Evolutionary conservation across 2,329 filamentous ascomycete species (phyloP), one percentile per base, ranked within the genome.

Genomic region (Sphaerostilbella broomeana): DNA sequence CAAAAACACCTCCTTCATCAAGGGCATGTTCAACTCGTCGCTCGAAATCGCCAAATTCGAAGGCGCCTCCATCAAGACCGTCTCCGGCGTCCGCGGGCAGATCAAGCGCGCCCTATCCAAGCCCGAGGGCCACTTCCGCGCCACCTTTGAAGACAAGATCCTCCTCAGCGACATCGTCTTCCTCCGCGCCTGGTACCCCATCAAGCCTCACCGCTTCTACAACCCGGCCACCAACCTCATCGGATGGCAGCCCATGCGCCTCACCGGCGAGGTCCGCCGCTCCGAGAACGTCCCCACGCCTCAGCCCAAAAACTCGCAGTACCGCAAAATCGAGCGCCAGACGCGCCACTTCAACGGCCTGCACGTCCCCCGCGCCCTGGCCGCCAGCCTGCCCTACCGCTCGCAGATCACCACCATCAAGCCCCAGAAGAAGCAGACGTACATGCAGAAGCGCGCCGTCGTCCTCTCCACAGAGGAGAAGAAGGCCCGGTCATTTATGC

Each of bases 21-120:
- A 92, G 63, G 87, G 94, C 66, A 98, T 98, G 92, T 98, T 98
- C 73, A 88, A 79, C 58, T 82, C 84, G 1, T 75, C 87, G 0
- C 79, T 98, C 28, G 92, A 98, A 60, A 92, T 98, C 49, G 90
- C 92, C 55, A 98, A 97, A 60, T 98, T 98, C 56, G 92, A 98
- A 67, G 92, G 92, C 42, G 92, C 92, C 8, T 81, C 86, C 40
- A 90, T 98, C 66, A 87, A 89, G 58, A 98, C 94, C 0, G 94
- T 98, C 17, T 95, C 89, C 1, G 94, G 94, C 37, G 81, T 98
- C 45, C 78, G 92, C 28, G 92, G 92, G 46, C 92, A 98, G 64
- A 95, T 98, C 75, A 98, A 98, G 70, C 82, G 88, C 45, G 90
- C 92, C 0, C 73, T 98, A 1, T 82, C 80, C 59, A 94, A 95